Evolutionary conservation across 2,329 filamentous ascomycete species (phyloP).

Genomic region (Magnaporthiopsis incrustans): DNA sequence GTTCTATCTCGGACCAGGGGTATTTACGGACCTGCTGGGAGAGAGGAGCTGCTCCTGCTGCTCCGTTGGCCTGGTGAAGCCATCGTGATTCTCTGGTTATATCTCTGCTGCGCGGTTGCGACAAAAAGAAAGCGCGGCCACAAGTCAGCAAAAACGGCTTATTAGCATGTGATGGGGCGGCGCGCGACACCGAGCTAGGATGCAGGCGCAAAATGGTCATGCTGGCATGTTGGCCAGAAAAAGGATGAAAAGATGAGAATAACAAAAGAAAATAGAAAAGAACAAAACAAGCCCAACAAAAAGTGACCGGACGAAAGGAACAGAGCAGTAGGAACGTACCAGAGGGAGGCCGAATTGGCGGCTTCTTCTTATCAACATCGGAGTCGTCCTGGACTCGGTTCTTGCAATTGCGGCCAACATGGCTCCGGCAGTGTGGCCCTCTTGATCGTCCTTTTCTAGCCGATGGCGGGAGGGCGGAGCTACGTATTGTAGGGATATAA

Average conservation of each 20-base stretch:
- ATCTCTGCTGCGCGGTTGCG: conserved; percentile 4
- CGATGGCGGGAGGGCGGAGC: background rate
- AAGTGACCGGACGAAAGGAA: conserved; percentile 6
- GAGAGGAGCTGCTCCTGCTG: conserved; percentile 49
- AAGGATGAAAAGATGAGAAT: background rate
- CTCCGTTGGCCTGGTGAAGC: conserved; percentile 43
- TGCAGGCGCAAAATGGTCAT: background rate
- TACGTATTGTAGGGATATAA: conserved; percentile 4
- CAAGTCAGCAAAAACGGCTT: conserved; percentile 2
- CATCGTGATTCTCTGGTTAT: conserved; percentile 34
- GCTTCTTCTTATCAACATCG: conserved; percentile 20
- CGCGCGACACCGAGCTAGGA: background rate
- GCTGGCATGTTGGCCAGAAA: background rate
- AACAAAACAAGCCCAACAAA: conserved; percentile 5
- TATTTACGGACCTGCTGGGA: conserved; percentile 37
- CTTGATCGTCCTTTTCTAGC: background rate
- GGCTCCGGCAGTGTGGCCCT: conserved; percentile 11
- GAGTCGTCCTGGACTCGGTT: conserved; percentile 27
- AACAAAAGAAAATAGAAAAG: conserved; percentile 1
- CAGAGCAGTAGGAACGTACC: conserved; percentile 1
- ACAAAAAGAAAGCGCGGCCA: background rate
- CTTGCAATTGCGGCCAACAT: conserved; percentile 29
- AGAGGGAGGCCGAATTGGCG: conserved; percentile 14
- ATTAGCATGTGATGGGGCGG: conserved; percentile 5
- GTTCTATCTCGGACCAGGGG: background rate